These are phyloP conservation scores for Sarcomyxa edulis DNA, from an alignment of 768 basidiomycete species.

Conservation along the genomic window DNA sequence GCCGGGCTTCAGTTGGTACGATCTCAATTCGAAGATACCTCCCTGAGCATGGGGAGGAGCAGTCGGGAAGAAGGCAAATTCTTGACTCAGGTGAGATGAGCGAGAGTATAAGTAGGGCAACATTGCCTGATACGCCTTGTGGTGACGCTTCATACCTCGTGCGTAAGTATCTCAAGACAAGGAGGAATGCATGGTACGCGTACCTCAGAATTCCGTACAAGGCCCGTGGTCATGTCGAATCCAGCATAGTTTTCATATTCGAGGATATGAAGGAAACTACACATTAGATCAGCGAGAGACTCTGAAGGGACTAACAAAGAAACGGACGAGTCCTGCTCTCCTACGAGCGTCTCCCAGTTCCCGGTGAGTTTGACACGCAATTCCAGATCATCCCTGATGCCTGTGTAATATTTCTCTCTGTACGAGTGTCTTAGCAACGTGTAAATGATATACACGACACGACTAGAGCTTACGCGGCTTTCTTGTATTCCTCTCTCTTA, in stretches of 20 bases:
- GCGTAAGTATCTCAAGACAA: too few species aligned
- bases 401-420: conserved; percentile 82
- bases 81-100: conserved; percentile 76
- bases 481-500: conserved; percentile 77
- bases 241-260: conserved; percentile 95
- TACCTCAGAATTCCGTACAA: conserved; percentile 66
- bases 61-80: conserved; percentile 94
- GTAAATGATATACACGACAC: conserved; percentile 3
- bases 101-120: conserved; percentile 73
- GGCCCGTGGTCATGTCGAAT: conserved; percentile 68
- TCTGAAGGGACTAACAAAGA: neutral
- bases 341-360: conserved; percentile 88
- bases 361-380: conserved; percentile 87
- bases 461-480: conserved; percentile 63
- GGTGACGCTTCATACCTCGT: conserved; percentile 3
- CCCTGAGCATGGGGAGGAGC: conserved; percentile 83
- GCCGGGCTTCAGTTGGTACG: conserved; percentile 85
- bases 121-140: conserved; percentile 67
- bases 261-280: conserved; percentile 55
- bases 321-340: conserved; percentile 68
- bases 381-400: conserved; percentile 66
- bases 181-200: too few species aligned
- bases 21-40: conserved; percentile 90
- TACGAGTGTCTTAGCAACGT: conserved; percentile 3
- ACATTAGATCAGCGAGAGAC: too few species aligned